These are phyloP conservation scores for Schizothecium vesticola DNA, from an alignment of 495 filamentous ascomycete genomes.

Conservation along the genomic window DNA sequence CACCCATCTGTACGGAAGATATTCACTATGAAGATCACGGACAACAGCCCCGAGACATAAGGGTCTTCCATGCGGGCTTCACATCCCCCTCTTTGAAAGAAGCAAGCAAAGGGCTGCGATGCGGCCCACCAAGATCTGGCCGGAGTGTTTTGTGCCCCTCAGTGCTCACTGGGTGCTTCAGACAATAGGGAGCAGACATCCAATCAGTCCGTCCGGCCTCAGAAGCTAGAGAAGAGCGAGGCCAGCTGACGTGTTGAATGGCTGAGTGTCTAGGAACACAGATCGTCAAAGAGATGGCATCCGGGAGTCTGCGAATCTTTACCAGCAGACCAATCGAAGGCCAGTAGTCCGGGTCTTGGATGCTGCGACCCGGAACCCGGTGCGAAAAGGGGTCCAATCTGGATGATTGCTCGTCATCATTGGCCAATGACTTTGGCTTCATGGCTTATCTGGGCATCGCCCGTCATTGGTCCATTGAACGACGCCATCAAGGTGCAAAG, in stretches of 20 bases:
- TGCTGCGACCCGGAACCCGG: too few relatives aligned
- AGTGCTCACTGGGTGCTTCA: neutral
- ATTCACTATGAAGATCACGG: constrained; percentile 2
- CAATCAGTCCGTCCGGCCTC: neutral
- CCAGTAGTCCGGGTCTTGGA: neutral
- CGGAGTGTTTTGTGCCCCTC: neutral
- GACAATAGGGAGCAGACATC: neutral
- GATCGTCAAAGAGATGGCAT: neutral
- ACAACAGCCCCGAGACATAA: neutral
- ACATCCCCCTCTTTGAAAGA: neutral
- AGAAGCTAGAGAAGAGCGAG: neutral
- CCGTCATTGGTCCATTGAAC: neutral
- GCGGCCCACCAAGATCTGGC: neutral
- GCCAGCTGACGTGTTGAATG: neutral
- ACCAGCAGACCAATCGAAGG: neutral
- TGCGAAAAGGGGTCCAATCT: constrained; percentile 2
- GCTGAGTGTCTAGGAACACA: neutral
- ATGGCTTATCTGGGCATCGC: neutral
- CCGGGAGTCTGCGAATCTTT: neutral
- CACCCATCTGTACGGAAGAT: neutral
- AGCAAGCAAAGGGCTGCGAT: neutral
- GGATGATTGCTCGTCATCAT: neutral
- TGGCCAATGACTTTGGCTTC: neutral
- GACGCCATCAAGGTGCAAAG: too few relatives aligned
- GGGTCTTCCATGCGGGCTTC: neutral